Evolutionary conservation across 2,329 filamentous ascomycete genomes (phyloP).

Genomic region (Ramularia collo-cygni): DNA sequence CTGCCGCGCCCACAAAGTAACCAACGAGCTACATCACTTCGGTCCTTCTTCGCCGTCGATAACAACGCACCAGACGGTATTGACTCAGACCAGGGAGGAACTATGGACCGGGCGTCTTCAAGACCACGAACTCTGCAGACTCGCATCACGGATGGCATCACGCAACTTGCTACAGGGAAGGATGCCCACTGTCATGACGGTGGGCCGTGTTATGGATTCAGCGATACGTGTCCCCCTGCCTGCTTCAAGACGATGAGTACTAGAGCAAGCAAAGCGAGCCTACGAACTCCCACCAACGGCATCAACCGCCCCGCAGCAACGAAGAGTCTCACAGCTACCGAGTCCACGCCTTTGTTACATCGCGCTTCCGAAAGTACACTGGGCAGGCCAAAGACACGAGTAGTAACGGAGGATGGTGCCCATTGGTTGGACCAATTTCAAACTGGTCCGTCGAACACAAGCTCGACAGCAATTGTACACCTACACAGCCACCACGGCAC

Average conservation of each 20-base stretch:
- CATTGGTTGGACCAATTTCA: constrained; percentile 4
- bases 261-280: constrained; percentile 14
- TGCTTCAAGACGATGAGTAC: constrained; percentile 49
- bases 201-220: constrained; percentile 56
- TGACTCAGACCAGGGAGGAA: constrained; percentile 1
- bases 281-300: constrained; percentile 16
- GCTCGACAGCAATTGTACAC: constrained; percentile 10
- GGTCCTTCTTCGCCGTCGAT: constrained; percentile 21
- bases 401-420: constrained; percentile 11
- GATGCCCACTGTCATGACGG: constrained; percentile 46
- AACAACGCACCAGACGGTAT: constrained; percentile 5
- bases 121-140: constrained; percentile 26
- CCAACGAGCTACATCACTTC: constrained; percentile 16
- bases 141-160: constrained; percentile 39
- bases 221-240: constrained; percentile 54
- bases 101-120: constrained; percentile 29
- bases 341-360: constrained; percentile 26
- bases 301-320: constrained; percentile 16
- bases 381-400: constrained; percentile 9
- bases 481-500: constrained; percentile 6
- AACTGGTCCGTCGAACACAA: constrained; percentile 13
- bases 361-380: constrained; percentile 17
- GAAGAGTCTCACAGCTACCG: constrained; percentile 22
- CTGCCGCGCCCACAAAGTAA: constrained; percentile 14
- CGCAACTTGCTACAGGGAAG: constrained; percentile 38